Base-by-base conservation (phyloP, 768 basidiomycete species). In the Agrocybe pediades region DNA sequence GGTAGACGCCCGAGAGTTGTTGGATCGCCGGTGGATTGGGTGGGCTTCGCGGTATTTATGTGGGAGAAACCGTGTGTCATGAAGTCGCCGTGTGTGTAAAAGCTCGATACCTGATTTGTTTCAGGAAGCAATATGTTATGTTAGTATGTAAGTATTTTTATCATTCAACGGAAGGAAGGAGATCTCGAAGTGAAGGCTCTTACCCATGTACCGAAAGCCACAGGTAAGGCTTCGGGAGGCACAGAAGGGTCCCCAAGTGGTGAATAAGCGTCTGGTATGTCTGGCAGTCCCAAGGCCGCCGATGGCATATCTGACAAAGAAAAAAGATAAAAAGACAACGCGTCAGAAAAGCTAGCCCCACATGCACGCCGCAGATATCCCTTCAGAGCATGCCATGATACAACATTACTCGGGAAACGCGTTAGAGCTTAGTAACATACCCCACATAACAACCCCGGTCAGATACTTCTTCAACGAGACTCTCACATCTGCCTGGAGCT, bases 81-180 rank as follows among this genome's bases (percentile, higher is more conserved):
- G 19, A 70, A 27, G 40, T 70, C 62, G 27, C 59, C 59, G 41
- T 75, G 71, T 9, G 67, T 52, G 59, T 65, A 74, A 59, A 73
- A 72, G 2, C 59, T 53, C 0, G 69, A 68, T 7, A 30, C 15
- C 29, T 36, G 33, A 3, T 3, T 36, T 13, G 33, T 15, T 15
- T 5, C 13, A 36, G 11, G 13, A n/a, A 36, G 11, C 13, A 11
- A 36, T 4, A 6, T 15, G 4, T 36, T 11, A 36, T 36, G n/a
- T n/a, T n/a, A n/a, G n/a, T n/a, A n/a, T n/a, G n/a, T n/a, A n/a
- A n/a, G n/a, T n/a, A n/a, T n/a, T n/a, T n/a, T n/a, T n/a, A n/a
- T n/a, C n/a, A n/a, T n/a, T n/a, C n/a, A n/a, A n/a, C n/a, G n/a
- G n/a, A n/a, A n/a, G n/a, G n/a, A n/a, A n/a, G n/a, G n/a, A n/a